Conservation (phyloP, 208 protist genomes). For the Acanthamoeba polyphaga region DNA sequence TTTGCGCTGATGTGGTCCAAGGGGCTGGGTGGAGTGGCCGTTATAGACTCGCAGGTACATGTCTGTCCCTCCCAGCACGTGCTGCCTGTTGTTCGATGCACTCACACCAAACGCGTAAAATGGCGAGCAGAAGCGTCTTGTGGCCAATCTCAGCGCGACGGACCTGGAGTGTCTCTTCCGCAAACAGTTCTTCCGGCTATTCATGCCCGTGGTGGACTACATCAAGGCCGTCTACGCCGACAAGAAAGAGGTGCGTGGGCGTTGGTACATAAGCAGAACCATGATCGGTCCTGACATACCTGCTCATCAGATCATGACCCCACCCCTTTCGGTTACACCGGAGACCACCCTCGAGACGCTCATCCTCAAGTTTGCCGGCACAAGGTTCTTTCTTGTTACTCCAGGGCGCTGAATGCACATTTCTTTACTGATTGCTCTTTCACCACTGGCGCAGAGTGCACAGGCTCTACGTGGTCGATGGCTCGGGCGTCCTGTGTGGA, state of each 20-base stretch:
- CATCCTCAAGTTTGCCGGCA: slow-evolving; percentile 47
- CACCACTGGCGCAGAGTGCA: neutral
- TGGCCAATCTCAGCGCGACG: slow-evolving; percentile 39
- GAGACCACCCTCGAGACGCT: slow-evolving; percentile 36
- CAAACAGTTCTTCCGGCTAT: slow-evolving; percentile 28
- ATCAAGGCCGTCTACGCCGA: slow-evolving; percentile 2
- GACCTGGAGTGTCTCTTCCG: slow-evolving; percentile 46
- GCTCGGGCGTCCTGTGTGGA: neutral
- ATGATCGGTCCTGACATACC: neutral
- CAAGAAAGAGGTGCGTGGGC: neutral
- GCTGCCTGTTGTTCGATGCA: too few relatives aligned
- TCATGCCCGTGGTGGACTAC: slow-evolving; percentile 67
- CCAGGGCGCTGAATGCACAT: neutral
- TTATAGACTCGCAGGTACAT: slow-evolving; percentile 48
- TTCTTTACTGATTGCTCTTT: too few relatives aligned
- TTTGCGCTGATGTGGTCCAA: slow-evolving; percentile 13
- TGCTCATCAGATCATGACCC: slow-evolving; percentile 4
- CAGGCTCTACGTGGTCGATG: slow-evolving; percentile 47
- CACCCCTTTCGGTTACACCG: neutral
- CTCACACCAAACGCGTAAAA: too few relatives aligned
- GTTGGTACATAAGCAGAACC: neutral
- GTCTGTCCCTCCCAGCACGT: neutral
- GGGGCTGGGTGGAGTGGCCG: neutral
- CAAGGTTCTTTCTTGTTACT: neutral
- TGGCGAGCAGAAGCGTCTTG: neutral